Base-by-base conservation (phyloP, 176 grass and related monocot species). In the Dendrocalamus sinicus region DNA sequence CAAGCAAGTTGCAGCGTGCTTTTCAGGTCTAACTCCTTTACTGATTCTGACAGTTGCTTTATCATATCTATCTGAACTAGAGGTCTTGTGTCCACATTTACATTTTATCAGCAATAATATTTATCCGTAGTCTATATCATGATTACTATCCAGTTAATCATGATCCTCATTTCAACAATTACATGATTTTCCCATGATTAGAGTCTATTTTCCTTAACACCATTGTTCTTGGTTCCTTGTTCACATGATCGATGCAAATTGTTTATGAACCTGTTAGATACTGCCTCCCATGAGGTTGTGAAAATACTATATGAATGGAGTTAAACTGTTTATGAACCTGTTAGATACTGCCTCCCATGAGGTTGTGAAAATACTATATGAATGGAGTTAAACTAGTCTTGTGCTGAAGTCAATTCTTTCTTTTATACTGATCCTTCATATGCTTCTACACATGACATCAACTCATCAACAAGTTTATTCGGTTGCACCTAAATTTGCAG, bases 401-500 rank as follows among this genome's bases (percentile, higher is more conserved):
- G 28, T 74, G 60, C 41, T 79, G 35, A 79, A 30, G 40, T 48
- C 46, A 52, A 58, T 40, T 76, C 4, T 43, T 53, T 15, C 4
- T 50, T n/a, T 24, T 61, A 61, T 52, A 54, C 30, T 52, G 58
- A 50, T 52, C 23, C 71, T 81, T 76, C 39, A 57, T 75, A 81
- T 75, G 75, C 77, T 75, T 70, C 43, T 63, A 24, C 9, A 66
- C 67, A 23, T 5, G 2, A 41, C 20, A 64, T 30, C n/a, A 24
- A 51, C 19, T 72, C 22, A 24, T 61, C 12, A 73, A 80, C 23
- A 50, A 61, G 63, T 81, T 20, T 67, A 9, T 69, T 70, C 26
- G 30, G 10, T 63, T 84, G 70, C 52, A 75, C 35, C 66, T 64
- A 8, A 64, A 67, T 19, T 60, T 84, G 63, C 89, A 88, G 89